Base-by-base conservation (phyloP, 1,284 basidiomycete genomes). In the Mrakiaceae sp. region DNA sequence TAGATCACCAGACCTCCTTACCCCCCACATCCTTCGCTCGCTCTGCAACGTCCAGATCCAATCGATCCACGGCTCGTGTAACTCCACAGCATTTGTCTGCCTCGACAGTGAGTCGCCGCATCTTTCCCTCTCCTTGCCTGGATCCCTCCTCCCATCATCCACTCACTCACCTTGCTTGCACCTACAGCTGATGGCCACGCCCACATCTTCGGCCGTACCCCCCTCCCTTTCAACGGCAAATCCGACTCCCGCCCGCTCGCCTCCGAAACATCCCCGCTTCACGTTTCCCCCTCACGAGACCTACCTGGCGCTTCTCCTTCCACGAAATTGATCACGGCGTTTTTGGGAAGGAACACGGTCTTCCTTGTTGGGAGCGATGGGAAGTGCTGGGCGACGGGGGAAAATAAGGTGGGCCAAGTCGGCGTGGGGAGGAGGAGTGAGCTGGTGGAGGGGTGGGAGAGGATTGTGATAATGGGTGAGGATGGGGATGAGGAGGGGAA, bases 151-250 rank as follows among this genome's bases (percentile, higher is more conserved):
- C 27, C 27, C 27, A 27, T 27, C 27, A 27, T 27, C 27, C 27
- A 27, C 27, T 27, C 27, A 27, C 27, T 27, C 27, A 27, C 27
- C 27, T 1, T 27, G 27, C 27, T 27, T 27, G 27, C 27, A 27
- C 27, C 27, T 27, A 27, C 71, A 46, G 71, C 81, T 44, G 79
- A 85, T 58, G 90, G 90, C 27, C 78, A 81, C 49, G 90, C 88
- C 7, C 93, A 87, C 84, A 75, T 91, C 71, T 87, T 90, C 72
- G 90, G 90, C 1, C 83, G 90, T 56, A 92, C 90, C 75, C 82
- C 81, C 63, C 81, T 79, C 27, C 27, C 27, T 27, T 27, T 27
- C 27, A 27, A 27, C 27, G 27, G 27, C 27, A 27, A 27, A 27
- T 58, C 77, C 79, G 62, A 80, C 81, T 47, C 79, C 89, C 27